Evolutionary conservation across 495 filamentous ascomycete species (phyloP).

Genomic region (Aspergillus sclerotiicarbonarius): DNA sequence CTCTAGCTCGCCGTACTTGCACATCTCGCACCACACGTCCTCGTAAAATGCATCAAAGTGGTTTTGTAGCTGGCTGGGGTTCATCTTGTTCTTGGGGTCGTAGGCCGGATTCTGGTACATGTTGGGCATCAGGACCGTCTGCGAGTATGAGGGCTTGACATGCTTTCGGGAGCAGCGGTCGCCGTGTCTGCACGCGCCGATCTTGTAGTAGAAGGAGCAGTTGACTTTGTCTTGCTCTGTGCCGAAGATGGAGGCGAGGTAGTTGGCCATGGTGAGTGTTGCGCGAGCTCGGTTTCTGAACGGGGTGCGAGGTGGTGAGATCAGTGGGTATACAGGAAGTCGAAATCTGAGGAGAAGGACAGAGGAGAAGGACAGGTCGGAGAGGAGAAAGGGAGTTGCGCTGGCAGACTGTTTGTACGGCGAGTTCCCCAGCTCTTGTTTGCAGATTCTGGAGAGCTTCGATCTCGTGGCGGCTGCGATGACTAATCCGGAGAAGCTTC

Average conservation of each 20-base stretch:
- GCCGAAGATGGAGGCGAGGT: conserved; percentile 98
- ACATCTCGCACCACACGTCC: conserved; percentile 99
- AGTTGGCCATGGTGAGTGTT: conserved; percentile 70
- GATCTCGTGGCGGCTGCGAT: conserved; percentile 22
- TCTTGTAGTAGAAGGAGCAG: conserved; percentile 91
- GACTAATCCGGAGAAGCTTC: conserved; percentile 29
- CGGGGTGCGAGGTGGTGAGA: neutral
- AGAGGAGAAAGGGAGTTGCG: neutral
- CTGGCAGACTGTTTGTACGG: conserved; percentile 16
- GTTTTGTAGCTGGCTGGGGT: conserved; percentile 88
- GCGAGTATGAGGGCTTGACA: conserved; percentile 96
- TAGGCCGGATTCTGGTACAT: conserved; percentile 99
- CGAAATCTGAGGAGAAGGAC: neutral
- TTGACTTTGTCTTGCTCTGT: conserved; percentile 98
- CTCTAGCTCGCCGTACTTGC: conserved; percentile 87
- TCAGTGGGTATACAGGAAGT: neutral
- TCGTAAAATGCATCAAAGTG: conserved; percentile 99
- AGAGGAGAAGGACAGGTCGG: neutral
- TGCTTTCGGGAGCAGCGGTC: conserved; percentile 98
- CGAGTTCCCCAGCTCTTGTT: conserved; percentile 20
- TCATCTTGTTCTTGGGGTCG: conserved; percentile 96
- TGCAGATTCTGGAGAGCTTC: conserved; percentile 48
- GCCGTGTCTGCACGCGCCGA: conserved; percentile 96
- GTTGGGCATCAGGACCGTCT: conserved; percentile 96
- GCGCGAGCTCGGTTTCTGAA: conserved; percentile 1